Conservation (phyloP, 2,329 filamentous ascomycete species). For the Rutstroemia sp. region DNA sequence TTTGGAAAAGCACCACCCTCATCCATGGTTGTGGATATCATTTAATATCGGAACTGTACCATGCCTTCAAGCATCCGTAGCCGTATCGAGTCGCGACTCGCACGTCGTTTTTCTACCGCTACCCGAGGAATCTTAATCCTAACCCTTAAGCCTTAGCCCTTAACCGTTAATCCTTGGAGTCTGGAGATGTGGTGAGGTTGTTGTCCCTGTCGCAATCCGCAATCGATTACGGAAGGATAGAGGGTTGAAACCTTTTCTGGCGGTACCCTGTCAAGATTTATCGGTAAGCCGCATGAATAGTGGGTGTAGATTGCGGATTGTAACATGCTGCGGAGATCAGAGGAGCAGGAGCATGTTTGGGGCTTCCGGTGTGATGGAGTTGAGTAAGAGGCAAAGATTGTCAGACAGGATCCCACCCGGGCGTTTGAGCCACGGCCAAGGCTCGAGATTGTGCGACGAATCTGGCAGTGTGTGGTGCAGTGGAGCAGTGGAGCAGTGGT, state of each 20-base stretch:
- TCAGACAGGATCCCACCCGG: too few relatives aligned
- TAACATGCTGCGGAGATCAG: constrained; percentile 15
- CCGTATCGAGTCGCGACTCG: background rate
- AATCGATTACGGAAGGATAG: background rate
- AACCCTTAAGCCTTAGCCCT: background rate
- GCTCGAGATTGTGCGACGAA: too few relatives aligned
- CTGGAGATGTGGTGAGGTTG: too few relatives aligned
- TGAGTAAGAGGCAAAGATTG: too few relatives aligned
- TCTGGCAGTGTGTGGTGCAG: too few relatives aligned
- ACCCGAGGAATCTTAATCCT: background rate
- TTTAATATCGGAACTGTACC: background rate
- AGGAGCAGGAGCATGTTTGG: background rate
- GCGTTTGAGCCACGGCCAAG: too few relatives aligned
- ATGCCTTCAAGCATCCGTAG: background rate
- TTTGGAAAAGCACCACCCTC: constrained; percentile 10
- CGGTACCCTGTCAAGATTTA: constrained; percentile 10
- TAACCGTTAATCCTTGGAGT: background rate
- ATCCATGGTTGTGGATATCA: constrained; percentile 14
- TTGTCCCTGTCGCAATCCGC: too few relatives aligned
- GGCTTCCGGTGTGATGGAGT: too few relatives aligned
- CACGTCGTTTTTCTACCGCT: background rate
- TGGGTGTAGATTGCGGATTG: constrained; percentile 2
- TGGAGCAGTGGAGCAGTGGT: too few relatives aligned
- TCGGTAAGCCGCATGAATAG: constrained; percentile 16
- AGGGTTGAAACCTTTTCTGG: constrained; percentile 2